Evolutionary conservation across 371 early-diverging fungal species (phyloP).

Genomic region (Mucor racemosus): DNA sequence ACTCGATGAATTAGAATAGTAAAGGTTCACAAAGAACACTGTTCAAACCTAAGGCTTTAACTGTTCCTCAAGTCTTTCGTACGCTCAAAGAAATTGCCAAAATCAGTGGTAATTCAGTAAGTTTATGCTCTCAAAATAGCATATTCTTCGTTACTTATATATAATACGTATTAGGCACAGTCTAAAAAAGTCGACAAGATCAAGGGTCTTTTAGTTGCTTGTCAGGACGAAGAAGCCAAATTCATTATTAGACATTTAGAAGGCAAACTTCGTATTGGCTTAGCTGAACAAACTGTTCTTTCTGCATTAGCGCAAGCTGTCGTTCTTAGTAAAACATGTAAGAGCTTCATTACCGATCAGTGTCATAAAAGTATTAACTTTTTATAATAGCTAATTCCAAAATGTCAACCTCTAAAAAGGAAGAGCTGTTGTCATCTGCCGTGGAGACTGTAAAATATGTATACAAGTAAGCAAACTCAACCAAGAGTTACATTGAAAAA

Average conservation of each 20-base stretch:
- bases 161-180: constrained; percentile 50
- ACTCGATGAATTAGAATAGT: constrained; percentile 38
- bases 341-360: background rate
- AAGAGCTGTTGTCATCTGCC: constrained; percentile 68
- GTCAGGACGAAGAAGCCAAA: constrained; percentile 88
- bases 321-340: constrained; percentile 52
- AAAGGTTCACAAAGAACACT: constrained; percentile 78
- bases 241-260: constrained; percentile 93
- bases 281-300: constrained; percentile 96
- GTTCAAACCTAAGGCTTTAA: constrained; percentile 81
- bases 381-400: constrained; percentile 9
- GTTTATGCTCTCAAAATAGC: constrained; percentile 27
- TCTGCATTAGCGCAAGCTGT: constrained; percentile 86
- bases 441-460: constrained; percentile 86
- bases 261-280: constrained; percentile 96
- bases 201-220: constrained; percentile 80
- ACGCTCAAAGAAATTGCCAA: constrained; percentile 87
- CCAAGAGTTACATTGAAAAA: background rate
- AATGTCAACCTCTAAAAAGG: constrained; percentile 56
- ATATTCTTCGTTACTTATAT: background rate
- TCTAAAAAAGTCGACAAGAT: constrained; percentile 87
- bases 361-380: background rate
- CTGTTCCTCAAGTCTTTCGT: constrained; percentile 84
- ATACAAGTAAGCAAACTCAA: constrained; percentile 69
- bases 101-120: constrained; percentile 72